Percentiles rank a stretch among this genome's conserved stretches.
These are phyloP conservation scores for Arxiozyma telluris DNA, from an alignment of 1,139 yeast species.

Conservation along the genomic window DNA sequence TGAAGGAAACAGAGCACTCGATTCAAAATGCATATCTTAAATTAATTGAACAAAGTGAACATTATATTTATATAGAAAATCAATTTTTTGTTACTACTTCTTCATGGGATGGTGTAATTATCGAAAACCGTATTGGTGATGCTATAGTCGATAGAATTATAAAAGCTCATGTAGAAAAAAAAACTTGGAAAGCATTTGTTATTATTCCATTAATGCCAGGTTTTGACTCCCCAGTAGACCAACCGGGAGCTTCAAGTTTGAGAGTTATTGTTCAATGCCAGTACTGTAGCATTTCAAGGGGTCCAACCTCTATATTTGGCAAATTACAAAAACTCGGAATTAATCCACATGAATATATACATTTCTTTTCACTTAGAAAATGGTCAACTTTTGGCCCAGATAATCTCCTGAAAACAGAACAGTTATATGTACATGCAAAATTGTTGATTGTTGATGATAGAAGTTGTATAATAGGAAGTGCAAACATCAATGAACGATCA, in stretches of 20 bases:
- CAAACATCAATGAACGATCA: constrained; percentile 91
- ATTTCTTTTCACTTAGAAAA: constrained; percentile 82
- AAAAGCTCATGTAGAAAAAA: constrained; percentile 70
- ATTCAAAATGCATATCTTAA: constrained; percentile 89
- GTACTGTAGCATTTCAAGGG: constrained; percentile 86
- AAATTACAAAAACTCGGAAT: constrained; percentile 72
- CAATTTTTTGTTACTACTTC: constrained; percentile 90
- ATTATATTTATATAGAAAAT: constrained; percentile 88
- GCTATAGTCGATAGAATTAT: constrained; percentile 92
- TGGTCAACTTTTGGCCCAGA: constrained; percentile 90
- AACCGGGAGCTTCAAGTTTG: constrained; percentile 88
- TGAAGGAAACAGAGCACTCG: constrained; percentile 76
- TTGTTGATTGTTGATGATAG: constrained; percentile 90
- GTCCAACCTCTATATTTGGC: constrained; percentile 81
- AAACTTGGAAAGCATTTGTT: constrained; percentile 81
- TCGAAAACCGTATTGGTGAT: constrained; percentile 88
- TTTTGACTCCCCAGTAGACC: constrained; percentile 86
- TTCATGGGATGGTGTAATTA: constrained; percentile 73
- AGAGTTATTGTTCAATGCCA: constrained; percentile 97
- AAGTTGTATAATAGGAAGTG: constrained; percentile 89
- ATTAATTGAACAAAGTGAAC: constrained; percentile 84
- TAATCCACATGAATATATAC: constrained; percentile 73
- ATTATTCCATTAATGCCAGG: constrained; percentile 97
- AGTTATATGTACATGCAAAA: constrained; percentile 89
- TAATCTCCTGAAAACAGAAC: constrained; percentile 74